phyloP scores from a whole-genome alignment of 2,329 filamentous ascomycete species.

The Trichophyton schoenleinii region DNA sequence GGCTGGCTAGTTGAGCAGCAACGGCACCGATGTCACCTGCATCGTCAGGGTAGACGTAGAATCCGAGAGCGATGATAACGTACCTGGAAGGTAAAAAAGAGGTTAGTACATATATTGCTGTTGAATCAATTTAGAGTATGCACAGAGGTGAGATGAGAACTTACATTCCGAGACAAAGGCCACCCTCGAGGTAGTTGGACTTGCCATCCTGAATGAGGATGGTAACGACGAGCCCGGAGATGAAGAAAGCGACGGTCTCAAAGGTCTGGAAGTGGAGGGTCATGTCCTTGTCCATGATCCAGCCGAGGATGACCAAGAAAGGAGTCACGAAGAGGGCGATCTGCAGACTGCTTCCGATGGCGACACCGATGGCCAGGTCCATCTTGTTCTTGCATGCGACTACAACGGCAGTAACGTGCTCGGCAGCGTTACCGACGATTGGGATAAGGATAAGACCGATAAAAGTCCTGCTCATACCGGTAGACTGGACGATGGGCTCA shows the following conservation, averaged over 20 bases:
- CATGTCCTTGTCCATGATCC: conserved; percentile 62
- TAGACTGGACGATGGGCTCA: conserved; percentile 55
- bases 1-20: not conserved
- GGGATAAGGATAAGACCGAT: conserved; percentile 69
- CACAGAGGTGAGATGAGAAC: conserved; percentile 16
- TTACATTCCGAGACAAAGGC: conserved; percentile 51
- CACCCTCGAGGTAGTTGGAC: conserved; percentile 72
- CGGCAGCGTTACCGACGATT: conserved; percentile 68
- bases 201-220: conserved; percentile 68
- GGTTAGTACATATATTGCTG: conserved; percentile 5
- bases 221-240: conserved; percentile 61
- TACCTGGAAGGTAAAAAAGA: conserved; percentile 20
- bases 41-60: conserved; percentile 38
- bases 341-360: conserved; percentile 70
- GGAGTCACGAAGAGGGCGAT: conserved; percentile 73
- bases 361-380: conserved; percentile 60
- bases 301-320: conserved; percentile 66
- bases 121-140: not conserved
- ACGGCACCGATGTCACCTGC: conserved; percentile 12
- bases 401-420: conserved; percentile 70
- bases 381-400: conserved; percentile 63
- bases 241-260: conserved; percentile 64
- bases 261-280: conserved; percentile 70
- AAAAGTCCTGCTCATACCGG: conserved; percentile 65
- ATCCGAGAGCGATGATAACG: conserved; percentile 36